Base-by-base conservation (phyloP, 257 asterid species). In the Galeopsis tetrahit region DNA sequence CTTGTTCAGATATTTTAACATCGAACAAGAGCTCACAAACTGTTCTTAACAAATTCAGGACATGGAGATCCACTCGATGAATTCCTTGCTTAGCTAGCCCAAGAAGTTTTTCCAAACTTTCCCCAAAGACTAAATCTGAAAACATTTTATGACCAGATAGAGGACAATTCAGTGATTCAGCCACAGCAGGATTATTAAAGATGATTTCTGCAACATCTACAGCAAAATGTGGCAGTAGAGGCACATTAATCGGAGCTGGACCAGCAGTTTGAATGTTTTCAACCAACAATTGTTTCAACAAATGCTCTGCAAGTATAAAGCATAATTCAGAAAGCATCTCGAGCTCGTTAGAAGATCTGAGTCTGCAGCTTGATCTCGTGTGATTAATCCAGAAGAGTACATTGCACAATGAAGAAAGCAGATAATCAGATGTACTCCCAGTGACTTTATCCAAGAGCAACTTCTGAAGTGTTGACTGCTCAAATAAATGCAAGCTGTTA, bases 361-460 rank as follows among this genome's bases (percentile, higher is more conserved):
- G 72, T 76, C 73, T 71, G 71, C 73, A 72, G 73, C 82, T 82
- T 69, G 76, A 84, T 53, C 83, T 85, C 36, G 82, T 80, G 43
- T 87, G 85, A 71, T 82, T 80, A 33, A 89, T 81, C 89, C 89
- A 86, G 80, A 85, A 89, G 58, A 93, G 90, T 21, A 91, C 79
- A 77, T 84, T 85, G 87, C 84, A 81, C 48, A 93, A 71, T 58
- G 91, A 82, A 79, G 95, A 84, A 77, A 91, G 48, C 79, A 88
- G 71, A 71, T 85, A 82, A 76, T 93, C 96, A 72, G 83, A 77
- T 68, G 86, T 82, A 81, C 66, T 63, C 79, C 81, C 88, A 33
- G 82, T 79, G 71, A 93, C 76, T 75, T 88, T 93, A 40, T 80
- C 86, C 82, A 89, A 77, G 80, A 93, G 89, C 79, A 93, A 81